A percentile compares a stretch with the other conserved stretches of the same genome.
Conservation (phyloP, 495 filamentous ascomycete genomes). For the Neurospora tetrasperma region DNA sequence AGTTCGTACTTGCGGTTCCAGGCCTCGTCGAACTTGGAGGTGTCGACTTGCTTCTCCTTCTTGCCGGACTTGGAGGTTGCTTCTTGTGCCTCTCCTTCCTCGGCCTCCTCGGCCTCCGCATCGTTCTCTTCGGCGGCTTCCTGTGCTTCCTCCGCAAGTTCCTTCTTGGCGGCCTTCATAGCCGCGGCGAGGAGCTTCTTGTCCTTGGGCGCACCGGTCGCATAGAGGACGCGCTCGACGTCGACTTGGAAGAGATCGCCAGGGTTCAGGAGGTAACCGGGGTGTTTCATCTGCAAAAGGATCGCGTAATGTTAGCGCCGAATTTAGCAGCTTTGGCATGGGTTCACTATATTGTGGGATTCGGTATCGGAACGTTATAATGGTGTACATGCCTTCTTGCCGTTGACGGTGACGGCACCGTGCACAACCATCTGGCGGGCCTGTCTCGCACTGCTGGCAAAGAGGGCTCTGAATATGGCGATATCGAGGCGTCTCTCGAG, state of each 20-base stretch:
- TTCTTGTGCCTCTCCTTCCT: conserved; percentile 17
- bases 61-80: neutral
- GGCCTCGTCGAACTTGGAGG: conserved; percentile 10
- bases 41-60: conserved; percentile 14
- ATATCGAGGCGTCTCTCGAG: conserved; percentile 84
- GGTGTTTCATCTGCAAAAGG: conserved; percentile 65
- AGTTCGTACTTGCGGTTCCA: neutral
- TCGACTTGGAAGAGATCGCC: conserved; percentile 98
- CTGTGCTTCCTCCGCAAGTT: conserved; percentile 16
- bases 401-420: conserved; percentile 90
- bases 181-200: conserved; percentile 4
- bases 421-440: conserved; percentile 90
- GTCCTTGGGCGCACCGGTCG: conserved; percentile 55
- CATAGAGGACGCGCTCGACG: conserved; percentile 72
- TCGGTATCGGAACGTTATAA: neutral
- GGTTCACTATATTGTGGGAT: neutral
- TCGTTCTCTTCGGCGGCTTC: conserved; percentile 14
- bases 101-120: conserved; percentile 10
- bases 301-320: neutral
- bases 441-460: conserved; percentile 89
- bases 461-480: conserved; percentile 82
- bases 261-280: conserved; percentile 90
- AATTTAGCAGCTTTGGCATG: neutral
- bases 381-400: conserved; percentile 62
- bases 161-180: conserved; percentile 1